Evolutionary conservation across 1,139 yeast genomes (phyloP).

Genomic region (Geotrichum phurueaensis): DNA sequence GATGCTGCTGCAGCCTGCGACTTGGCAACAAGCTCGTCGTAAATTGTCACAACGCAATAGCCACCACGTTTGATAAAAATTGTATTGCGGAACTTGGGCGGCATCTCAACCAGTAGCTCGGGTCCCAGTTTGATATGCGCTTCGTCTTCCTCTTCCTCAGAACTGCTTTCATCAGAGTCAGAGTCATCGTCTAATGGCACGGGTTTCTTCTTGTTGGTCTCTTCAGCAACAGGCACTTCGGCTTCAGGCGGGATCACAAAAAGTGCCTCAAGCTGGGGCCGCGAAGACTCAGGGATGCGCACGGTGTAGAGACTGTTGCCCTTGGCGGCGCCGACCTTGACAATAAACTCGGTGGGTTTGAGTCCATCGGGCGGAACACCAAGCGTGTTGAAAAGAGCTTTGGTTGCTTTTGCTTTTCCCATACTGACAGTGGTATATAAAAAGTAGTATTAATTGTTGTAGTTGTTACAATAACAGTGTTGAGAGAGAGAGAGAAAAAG

Average conservation of each 20-base stretch:
- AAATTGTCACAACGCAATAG: slow-evolving; percentile 31
- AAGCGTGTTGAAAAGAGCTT: slow-evolving; percentile 24
- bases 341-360: slow-evolving; percentile 31
- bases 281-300: slow-evolving; percentile 25
- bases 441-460: not conserved
- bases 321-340: slow-evolving; percentile 29
- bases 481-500: not conserved
- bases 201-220: slow-evolving; percentile 7
- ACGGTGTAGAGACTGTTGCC: slow-evolving; percentile 35
- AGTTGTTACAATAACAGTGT: not conserved
- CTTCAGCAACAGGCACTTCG: slow-evolving; percentile 12
- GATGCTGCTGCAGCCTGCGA: not conserved
- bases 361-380: slow-evolving; percentile 30
- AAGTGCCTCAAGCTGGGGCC: slow-evolving; percentile 17
- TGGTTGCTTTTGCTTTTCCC: slow-evolving; percentile 27
- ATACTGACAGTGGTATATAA: slow-evolving; percentile 14
- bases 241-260: slow-evolving; percentile 9
- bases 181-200: slow-evolving; percentile 17
- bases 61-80: slow-evolving; percentile 39
- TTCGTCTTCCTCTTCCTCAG: slow-evolving; percentile 4
- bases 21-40: slow-evolving; percentile 19
- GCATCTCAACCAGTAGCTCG: slow-evolving; percentile 30
- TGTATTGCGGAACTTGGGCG: slow-evolving; percentile 36
- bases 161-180: slow-evolving; percentile 9
- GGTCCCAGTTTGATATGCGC: slow-evolving; percentile 1